Evolutionary conservation across 345 rosid species (phyloP).

Genomic region (Sonneratia caseolaris): DNA sequence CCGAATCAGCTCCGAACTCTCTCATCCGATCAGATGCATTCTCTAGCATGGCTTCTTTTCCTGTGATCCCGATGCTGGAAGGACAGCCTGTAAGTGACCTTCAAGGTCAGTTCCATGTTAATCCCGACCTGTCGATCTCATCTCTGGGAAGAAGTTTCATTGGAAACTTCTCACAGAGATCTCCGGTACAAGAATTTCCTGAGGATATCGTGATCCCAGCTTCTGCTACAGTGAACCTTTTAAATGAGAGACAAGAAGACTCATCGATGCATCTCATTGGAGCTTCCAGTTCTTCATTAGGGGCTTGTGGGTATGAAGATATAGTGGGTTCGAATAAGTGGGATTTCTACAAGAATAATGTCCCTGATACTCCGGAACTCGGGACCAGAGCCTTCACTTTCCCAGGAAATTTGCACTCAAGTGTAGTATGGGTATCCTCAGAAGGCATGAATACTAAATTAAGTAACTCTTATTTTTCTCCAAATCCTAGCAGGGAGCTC

Average conservation of each 20-base stretch:
- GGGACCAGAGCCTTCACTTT: not conserved
- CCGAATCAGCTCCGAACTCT: not conserved
- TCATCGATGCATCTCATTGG: conserved; percentile 5
- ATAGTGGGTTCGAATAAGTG: conserved; percentile 22
- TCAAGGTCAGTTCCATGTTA: conserved; percentile 10
- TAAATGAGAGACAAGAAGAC: conserved; percentile 21
- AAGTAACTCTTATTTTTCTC: conserved; percentile 12
- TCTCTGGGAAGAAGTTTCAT: conserved; percentile 18
- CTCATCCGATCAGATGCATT: not conserved
- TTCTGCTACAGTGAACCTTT: conserved; percentile 21
- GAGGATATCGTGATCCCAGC: conserved; percentile 20
- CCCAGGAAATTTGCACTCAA: not conserved
- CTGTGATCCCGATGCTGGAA: conserved; percentile 21
- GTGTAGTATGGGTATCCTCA: conserved; percentile 26
- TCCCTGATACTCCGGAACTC: conserved; percentile 8
- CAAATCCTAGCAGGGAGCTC: conserved; percentile 42
- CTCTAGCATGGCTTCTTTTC: conserved; percentile 15
- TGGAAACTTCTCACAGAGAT: conserved; percentile 22
- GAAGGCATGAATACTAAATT: conserved; percentile 22
- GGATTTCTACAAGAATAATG: conserved; percentile 23
- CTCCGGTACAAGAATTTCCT: conserved; percentile 16
- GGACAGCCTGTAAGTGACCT: conserved; percentile 20
- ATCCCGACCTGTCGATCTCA: conserved; percentile 15
- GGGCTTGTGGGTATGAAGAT: conserved; percentile 23
- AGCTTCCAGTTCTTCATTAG: conserved; percentile 22